phyloP scores from a whole-genome alignment of 306 rosid species.

The Ammopiptanthus mongolicus region DNA sequence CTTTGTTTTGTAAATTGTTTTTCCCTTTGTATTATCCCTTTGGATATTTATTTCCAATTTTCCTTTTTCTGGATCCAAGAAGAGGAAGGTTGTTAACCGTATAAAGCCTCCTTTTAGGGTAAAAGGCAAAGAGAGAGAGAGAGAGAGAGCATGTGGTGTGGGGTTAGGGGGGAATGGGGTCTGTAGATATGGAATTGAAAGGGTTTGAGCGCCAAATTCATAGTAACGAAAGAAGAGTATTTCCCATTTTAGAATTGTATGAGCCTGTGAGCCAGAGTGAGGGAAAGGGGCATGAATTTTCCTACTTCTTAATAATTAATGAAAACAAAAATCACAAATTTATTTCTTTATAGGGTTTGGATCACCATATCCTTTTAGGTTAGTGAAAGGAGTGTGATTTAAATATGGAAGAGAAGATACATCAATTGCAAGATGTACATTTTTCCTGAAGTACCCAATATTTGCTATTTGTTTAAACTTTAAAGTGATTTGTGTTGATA shows the following conservation, averaged over 20 bases:
- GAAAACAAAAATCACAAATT: not conserved
- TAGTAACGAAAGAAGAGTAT: conserved; percentile 23
- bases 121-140: conserved; percentile 21
- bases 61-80: no score
- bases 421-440: not conserved
- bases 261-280: no score
- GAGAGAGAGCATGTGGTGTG: conserved; percentile 15
- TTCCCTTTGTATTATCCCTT: no score
- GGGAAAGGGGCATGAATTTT: not conserved
- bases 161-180: conserved; percentile 12
- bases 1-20: no score
- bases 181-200: conserved; percentile 9
- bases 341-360: not conserved
- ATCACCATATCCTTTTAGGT: not conserved
- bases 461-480: not conserved
- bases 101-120: conserved; percentile 48
- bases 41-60: no score
- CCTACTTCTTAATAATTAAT: not conserved
- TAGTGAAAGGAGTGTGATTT: conserved; percentile 11
- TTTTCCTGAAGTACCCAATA: not conserved
- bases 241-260: conserved; percentile 35
- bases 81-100: no score
- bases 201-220: conserved; percentile 31
- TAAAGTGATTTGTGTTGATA: not conserved
- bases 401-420: not conserved